phyloP scores from a whole-genome alignment of 805 yeast species.

The Suhomyces canberraensis region DNA sequence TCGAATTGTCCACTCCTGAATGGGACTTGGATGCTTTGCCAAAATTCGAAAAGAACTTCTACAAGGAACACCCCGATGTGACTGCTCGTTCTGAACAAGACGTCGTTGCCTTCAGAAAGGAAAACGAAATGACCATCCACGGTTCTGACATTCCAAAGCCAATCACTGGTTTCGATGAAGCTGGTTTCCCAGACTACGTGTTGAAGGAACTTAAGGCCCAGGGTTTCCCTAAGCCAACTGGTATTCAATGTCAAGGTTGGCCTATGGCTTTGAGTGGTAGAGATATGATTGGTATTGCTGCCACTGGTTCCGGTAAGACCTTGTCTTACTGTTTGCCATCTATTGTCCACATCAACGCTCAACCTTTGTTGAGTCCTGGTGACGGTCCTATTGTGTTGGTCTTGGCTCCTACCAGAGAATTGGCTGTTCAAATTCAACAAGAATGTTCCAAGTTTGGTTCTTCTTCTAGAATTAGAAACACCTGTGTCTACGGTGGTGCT shows the following conservation, averaged over 20 bases:
- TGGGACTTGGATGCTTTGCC: conserved; percentile 81
- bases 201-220: conserved; percentile 82
- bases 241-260: conserved; percentile 99
- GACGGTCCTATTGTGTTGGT: conserved; percentile 97
- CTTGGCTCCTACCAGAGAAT: conserved; percentile 97
- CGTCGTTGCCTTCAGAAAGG: conserved; percentile 70
- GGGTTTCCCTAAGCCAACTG: conserved; percentile 93
- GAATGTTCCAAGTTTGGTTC: conserved; percentile 95
- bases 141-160: conserved; percentile 94
- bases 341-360: conserved; percentile 97
- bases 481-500: conserved; percentile 99
- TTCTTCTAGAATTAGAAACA: conserved; percentile 90
- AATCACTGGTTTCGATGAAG: conserved; percentile 88
- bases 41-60: conserved; percentile 92
- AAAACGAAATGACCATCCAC: conserved; percentile 77
- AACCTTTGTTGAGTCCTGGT: conserved; percentile 87
- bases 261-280: conserved; percentile 99
- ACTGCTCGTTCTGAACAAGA: conserved; percentile 72
- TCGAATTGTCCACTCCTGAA: conserved; percentile 63
- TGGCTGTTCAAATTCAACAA: conserved; percentile 94
- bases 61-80: conserved; percentile 80
- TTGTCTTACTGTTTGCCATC: conserved; percentile 95
- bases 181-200: conserved; percentile 96
- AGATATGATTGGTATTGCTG: conserved; percentile 98
- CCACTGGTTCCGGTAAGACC: conserved; percentile 99